Conservation (phyloP, 129 eudicot genomes). For the Arctium lappa region DNA sequence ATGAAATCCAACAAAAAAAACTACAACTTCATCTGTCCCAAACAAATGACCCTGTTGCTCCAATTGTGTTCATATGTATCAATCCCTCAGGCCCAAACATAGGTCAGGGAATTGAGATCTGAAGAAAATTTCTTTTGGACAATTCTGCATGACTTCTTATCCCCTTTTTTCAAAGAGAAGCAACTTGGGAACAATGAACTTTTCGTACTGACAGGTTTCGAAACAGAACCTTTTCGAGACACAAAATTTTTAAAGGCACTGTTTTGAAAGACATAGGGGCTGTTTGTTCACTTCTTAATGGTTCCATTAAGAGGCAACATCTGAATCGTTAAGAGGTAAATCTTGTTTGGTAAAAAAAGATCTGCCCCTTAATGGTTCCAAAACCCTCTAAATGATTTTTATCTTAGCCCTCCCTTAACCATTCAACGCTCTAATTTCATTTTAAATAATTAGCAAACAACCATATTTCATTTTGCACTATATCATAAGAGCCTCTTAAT, state of each 20-base stretch:
- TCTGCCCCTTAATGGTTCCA: too few relatives aligned
- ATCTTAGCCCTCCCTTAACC: too few relatives aligned
- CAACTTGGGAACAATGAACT: neutral
- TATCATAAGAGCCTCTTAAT: too few relatives aligned
- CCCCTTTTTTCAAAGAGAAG: neutral
- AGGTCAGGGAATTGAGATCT: neutral
- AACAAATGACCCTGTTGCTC: neutral
- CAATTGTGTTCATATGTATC: neutral
- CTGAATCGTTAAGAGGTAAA: too few relatives aligned
- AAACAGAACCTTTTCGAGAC: neutral
- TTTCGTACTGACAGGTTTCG: neutral
- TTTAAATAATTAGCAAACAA: too few relatives aligned
- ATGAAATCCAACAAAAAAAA: neutral
- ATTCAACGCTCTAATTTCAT: too few relatives aligned
- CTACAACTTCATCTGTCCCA: neutral
- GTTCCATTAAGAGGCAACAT: too few relatives aligned
- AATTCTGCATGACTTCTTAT: neutral
- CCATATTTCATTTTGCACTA: too few relatives aligned
- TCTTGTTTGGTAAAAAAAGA: too few relatives aligned
- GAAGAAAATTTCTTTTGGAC: neutral
- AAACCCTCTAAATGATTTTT: too few relatives aligned
- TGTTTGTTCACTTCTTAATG: too few relatives aligned
- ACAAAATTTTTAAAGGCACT: neutral
- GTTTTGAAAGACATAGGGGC: neutral
- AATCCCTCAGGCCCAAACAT: neutral